Conservation (phyloP, 768 basidiomycete genomes). For the Suillus subalutaceus region DNA sequence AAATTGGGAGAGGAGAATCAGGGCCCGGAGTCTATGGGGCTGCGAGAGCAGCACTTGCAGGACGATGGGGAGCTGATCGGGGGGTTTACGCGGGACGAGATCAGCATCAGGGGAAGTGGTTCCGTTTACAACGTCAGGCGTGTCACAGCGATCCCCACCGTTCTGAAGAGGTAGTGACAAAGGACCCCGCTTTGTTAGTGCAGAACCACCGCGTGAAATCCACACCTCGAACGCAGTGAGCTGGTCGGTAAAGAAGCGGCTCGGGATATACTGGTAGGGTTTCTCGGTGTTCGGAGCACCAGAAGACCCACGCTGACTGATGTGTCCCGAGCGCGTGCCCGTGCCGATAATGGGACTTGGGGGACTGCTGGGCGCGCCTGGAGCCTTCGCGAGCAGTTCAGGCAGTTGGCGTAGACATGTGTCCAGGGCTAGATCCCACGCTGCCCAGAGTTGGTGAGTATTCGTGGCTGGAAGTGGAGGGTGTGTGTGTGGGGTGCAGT, state of each 20-base stretch:
- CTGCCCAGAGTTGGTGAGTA: slow-evolving; percentile 94
- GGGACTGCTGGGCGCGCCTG: slow-evolving; percentile 22
- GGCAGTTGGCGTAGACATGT: slow-evolving; percentile 93
- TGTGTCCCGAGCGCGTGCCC: slow-evolving; percentile 14
- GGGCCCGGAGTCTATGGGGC: slow-evolving; percentile 90
- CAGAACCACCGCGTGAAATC: slow-evolving; percentile 93
- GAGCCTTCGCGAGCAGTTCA: slow-evolving; percentile 59
- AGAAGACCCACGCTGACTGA: slow-evolving; percentile 29
- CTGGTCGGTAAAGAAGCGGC: slow-evolving; percentile 94
- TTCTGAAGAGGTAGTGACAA: slow-evolving; percentile 63
- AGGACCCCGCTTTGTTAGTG: slow-evolving; percentile 76
- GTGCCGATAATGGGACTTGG: slow-evolving; percentile 24
- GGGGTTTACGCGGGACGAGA: slow-evolving; percentile 86
- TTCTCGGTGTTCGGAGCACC: slow-evolving; percentile 37
- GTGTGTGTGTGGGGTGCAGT: slow-evolving; percentile 93
- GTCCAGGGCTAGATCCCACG: slow-evolving; percentile 98
- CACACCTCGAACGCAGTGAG: slow-evolving; percentile 97
- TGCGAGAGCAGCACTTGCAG: slow-evolving; percentile 97
- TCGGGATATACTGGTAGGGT: slow-evolving; percentile 78
- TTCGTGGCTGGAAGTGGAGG: slow-evolving; percentile 95
- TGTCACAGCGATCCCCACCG: slow-evolving; percentile 34
- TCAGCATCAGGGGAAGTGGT: slow-evolving; percentile 32
- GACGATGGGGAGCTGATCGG: slow-evolving; percentile 96
- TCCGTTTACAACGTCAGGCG: slow-evolving; percentile 21
- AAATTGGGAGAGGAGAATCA: slow-evolving; percentile 95